Conservation (phyloP, 2,329 filamentous ascomycete species). For the Leptographium galeiforme region DNA sequence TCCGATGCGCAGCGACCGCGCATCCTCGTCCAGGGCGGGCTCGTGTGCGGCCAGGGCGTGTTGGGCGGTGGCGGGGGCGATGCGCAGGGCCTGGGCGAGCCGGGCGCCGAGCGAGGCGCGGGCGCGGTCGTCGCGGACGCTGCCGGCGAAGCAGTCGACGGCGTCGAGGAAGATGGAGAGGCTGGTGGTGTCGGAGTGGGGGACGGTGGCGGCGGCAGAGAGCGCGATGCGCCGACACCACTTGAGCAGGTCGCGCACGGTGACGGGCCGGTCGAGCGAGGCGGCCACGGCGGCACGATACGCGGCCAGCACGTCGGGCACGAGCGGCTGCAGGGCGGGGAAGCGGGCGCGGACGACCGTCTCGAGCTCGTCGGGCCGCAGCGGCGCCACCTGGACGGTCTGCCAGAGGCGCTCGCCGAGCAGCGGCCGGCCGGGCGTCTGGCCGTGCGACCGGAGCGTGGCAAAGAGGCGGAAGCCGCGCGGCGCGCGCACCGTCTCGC, state of each 20-base stretch:
- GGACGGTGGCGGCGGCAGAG: slow-evolving; percentile 46
- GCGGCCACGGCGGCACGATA: slow-evolving; percentile 37
- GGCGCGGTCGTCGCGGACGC: slow-evolving; percentile 52
- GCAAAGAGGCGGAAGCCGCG: slow-evolving; percentile 84
- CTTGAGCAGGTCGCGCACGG: slow-evolving; percentile 66
- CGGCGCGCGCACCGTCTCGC: slow-evolving; percentile 70
- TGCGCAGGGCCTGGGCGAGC: slow-evolving; percentile 77
- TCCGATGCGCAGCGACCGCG: slow-evolving; percentile 48
- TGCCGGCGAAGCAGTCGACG: slow-evolving; percentile 81
- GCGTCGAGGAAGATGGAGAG: slow-evolving; percentile 90
- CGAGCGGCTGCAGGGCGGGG: slow-evolving; percentile 52
- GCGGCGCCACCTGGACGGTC: slow-evolving; percentile 53
- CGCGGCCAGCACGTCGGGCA: slow-evolving; percentile 44
- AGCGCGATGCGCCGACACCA: slow-evolving; percentile 65
- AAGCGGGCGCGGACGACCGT: slow-evolving; percentile 60
- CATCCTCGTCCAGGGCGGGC: slow-evolving; percentile 52
- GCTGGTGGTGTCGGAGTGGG: slow-evolving; percentile 36
- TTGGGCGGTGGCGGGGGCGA: slow-evolving; percentile 68
- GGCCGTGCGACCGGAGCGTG: slow-evolving; percentile 60
- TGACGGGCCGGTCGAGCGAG: slow-evolving; percentile 32
- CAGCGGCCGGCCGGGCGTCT: slow-evolving; percentile 44
- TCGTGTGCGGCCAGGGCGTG: slow-evolving; percentile 64
- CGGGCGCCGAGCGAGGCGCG: slow-evolving; percentile 47
- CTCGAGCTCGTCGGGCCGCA: slow-evolving; percentile 56
- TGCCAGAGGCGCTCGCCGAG: slow-evolving; percentile 83